These are phyloP conservation scores for Rosellinia necatrix DNA, from an alignment of 2,329 filamentous ascomycete species.

Conservation along the genomic window DNA sequence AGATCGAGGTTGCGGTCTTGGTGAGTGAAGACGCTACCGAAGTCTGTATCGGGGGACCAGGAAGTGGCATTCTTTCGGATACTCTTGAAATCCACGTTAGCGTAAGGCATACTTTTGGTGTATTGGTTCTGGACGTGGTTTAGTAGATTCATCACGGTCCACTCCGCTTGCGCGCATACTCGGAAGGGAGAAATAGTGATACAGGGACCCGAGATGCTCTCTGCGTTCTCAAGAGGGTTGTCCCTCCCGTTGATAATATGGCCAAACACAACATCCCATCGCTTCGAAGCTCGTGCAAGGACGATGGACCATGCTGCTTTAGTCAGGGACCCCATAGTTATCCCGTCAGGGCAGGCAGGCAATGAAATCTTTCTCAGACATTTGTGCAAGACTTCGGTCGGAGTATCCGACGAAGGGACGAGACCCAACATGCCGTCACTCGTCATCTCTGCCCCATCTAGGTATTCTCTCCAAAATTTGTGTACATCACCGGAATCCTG, in stretches of 20 bases:
- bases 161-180: neutral
- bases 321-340: slow-evolving; percentile 8
- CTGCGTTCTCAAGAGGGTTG: neutral
- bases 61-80: neutral
- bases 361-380: neutral
- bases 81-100: slow-evolving; percentile 10
- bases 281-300: neutral
- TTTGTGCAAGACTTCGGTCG: too few species aligned
- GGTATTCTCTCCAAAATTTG: slow-evolving; percentile 17
- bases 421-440: neutral
- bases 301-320: slow-evolving; percentile 18
- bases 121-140: slow-evolving; percentile 16
- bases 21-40: slow-evolving; percentile 16
- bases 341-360: neutral
- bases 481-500: neutral
- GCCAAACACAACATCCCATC: slow-evolving; percentile 19
- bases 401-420: neutral
- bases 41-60: slow-evolving; percentile 6
- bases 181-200: slow-evolving; percentile 19
- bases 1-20: slow-evolving; percentile 9
- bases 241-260: slow-evolving; percentile 12
- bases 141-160: slow-evolving; percentile 4
- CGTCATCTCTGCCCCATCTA: slow-evolving; percentile 3
- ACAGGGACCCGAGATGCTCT: slow-evolving; percentile 13
- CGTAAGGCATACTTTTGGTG: neutral